Evolutionary conservation across 768 basidiomycete genomes (phyloP).

Genomic region (Nidularia sp.): DNA sequence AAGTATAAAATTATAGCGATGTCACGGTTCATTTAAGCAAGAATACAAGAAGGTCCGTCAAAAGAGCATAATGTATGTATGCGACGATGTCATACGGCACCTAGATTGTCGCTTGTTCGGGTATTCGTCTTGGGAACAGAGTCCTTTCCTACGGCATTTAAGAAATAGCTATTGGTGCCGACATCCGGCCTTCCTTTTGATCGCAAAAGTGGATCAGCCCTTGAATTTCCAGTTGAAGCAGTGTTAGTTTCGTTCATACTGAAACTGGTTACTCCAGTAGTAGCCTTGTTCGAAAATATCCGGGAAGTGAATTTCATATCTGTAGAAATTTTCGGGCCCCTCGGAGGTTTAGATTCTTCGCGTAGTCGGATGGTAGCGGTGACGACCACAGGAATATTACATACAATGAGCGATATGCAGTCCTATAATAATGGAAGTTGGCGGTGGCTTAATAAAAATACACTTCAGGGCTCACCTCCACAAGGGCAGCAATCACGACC

Average conservation of each 20-base stretch:
- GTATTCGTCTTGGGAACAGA: not conserved
- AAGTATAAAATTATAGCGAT: not conserved
- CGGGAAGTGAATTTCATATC: not conserved
- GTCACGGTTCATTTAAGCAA: not conserved
- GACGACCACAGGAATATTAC: slow-evolving; percentile 31
- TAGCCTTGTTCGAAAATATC: not conserved
- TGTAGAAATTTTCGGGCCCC: not conserved
- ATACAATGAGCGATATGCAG: slow-evolving; percentile 30
- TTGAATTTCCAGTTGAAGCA: too few species aligned
- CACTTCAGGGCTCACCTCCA: slow-evolving; percentile 29
- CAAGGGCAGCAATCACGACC: slow-evolving; percentile 31
- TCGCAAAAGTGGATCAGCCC: too few species aligned
- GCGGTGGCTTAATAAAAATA: not conserved
- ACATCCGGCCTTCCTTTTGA: too few species aligned
- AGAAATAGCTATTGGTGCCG: too few species aligned
- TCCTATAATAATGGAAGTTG: slow-evolving; percentile 13
- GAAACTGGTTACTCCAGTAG: not conserved
- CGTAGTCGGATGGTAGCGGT: slow-evolving; percentile 20
- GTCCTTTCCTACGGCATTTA: too few species aligned
- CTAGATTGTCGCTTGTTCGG: not conserved
- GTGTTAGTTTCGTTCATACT: not conserved
- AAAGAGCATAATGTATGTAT: not conserved
- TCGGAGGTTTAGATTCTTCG: not conserved
- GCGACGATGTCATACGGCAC: not conserved
- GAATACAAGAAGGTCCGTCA: not conserved